Conservation (phyloP, 768 basidiomycete species). For the Pulveroboletus sp. region DNA sequence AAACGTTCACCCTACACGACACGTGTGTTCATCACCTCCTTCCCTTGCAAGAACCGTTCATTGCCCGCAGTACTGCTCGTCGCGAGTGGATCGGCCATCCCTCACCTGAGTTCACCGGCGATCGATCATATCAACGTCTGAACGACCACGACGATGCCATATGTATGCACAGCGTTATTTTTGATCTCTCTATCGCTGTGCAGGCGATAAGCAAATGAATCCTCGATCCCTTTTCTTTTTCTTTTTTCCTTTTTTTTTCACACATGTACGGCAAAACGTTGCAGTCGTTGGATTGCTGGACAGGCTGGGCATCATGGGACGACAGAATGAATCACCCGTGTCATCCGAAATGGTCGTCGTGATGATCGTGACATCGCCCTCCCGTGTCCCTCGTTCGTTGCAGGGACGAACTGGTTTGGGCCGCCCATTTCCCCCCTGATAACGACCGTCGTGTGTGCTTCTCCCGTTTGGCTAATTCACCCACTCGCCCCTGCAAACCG, state of each 20-base stretch:
- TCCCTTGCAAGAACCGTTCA: slow-evolving; percentile 1
- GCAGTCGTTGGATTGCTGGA: too few relatives aligned
- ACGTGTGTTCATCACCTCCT: slow-evolving; percentile 14
- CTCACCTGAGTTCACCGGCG: neutral
- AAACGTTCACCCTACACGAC: slow-evolving; percentile 7
- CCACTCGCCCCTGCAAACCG: neutral
- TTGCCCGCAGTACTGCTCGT: neutral
- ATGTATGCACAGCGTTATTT: too few relatives aligned
- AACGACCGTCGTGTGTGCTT: neutral
- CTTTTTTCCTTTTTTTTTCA: too few relatives aligned
- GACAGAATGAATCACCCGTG: neutral
- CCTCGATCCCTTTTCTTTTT: too few relatives aligned
- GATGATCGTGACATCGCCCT: neutral
- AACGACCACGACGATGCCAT: neutral
- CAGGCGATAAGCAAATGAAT: too few relatives aligned
- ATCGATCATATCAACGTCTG: slow-evolving; percentile 5
- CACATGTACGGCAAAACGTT: too few relatives aligned
- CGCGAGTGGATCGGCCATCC: neutral
- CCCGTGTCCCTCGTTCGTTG: neutral
- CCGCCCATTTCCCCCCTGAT: neutral
- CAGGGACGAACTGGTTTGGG: neutral
- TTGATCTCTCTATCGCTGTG: too few relatives aligned
- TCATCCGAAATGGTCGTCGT: neutral
- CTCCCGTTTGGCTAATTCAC: neutral
- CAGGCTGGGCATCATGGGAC: too few relatives aligned